phyloP scores from a whole-genome alignment of 2,329 filamentous ascomycete species.

The Fusarium austroafricanum region DNA sequence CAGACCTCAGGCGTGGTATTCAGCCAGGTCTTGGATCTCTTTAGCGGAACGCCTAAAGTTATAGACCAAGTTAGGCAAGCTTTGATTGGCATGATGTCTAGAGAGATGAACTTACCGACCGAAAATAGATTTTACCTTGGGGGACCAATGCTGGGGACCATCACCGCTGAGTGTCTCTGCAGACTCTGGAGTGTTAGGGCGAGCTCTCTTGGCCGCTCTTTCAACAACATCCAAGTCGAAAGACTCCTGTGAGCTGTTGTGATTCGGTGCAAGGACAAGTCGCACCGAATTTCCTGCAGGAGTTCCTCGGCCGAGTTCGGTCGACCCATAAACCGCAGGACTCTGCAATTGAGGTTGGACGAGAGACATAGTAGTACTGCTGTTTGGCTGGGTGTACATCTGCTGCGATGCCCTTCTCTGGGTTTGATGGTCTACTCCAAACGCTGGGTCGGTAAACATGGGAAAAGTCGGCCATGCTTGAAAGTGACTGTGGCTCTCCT shows the following conservation, averaged over 20 bases:
- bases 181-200: conserved; percentile 52
- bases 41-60: too few species aligned
- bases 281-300: conserved; percentile 13
- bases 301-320: conserved; percentile 20
- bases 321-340: conserved; percentile 11
- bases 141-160: conserved; percentile 57
- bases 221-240: conserved; percentile 40
- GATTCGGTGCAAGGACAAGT: conserved; percentile 9
- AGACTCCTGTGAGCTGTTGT: conserved; percentile 22
- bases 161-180: conserved; percentile 61
- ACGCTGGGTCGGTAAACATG: conserved; percentile 27
- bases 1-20: neutral
- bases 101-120: neutral
- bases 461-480: conserved; percentile 17
- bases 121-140: conserved; percentile 42
- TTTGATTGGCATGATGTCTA: too few species aligned
- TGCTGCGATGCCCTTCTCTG: conserved; percentile 57
- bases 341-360: conserved; percentile 28
- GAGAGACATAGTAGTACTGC: conserved; percentile 29
- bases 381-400: conserved; percentile 46
- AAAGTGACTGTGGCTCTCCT: conserved; percentile 54
- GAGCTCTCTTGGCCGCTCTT: conserved; percentile 58
- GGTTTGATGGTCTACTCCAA: conserved; percentile 46
- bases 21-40: neutral
- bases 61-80: too few species aligned